Percentiles rank a stretch among this genome's conserved stretches.
Conservation (phyloP, 2,329 filamentous ascomycete species). For the Talaromyces pinophilus region DNA sequence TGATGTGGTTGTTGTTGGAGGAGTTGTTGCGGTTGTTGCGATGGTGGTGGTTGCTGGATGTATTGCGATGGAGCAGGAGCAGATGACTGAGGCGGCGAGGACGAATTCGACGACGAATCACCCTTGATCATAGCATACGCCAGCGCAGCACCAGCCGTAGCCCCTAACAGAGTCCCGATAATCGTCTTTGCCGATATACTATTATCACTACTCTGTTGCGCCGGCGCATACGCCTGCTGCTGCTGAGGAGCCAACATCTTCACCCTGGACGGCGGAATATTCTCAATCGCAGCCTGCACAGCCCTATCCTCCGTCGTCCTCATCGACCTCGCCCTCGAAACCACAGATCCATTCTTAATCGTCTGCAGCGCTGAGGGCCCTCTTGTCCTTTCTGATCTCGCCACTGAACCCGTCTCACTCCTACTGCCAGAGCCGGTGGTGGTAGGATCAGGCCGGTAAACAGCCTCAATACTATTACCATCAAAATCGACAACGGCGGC, state of each 20-base stretch:
- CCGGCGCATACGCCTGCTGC: slow-evolving; percentile 21
- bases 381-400: slow-evolving; percentile 26
- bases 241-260: slow-evolving; percentile 24
- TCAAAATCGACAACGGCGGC: slow-evolving; percentile 73
- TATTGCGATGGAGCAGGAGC: slow-evolving; percentile 25
- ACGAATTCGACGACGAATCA: slow-evolving; percentile 44
- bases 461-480: slow-evolving; percentile 79
- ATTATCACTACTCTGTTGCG: slow-evolving; percentile 39
- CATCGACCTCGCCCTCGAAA: slow-evolving; percentile 36
- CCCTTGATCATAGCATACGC: slow-evolving; percentile 72
- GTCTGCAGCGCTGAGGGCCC: slow-evolving; percentile 36
- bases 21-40: slow-evolving; percentile 24
- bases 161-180: slow-evolving; percentile 74
- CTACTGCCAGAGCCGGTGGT: not conserved
- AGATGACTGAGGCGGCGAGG: slow-evolving; percentile 29
- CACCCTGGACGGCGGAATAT: slow-evolving; percentile 23
- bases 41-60: slow-evolving; percentile 20
- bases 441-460: slow-evolving; percentile 53
- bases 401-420: not conserved
- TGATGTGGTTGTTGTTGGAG: slow-evolving; percentile 20
- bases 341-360: slow-evolving; percentile 42
- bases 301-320: slow-evolving; percentile 31
- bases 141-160: slow-evolving; percentile 73
- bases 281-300: slow-evolving; percentile 29
- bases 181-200: slow-evolving; percentile 60